phyloP scores from a whole-genome alignment of 164 flowering plant genomes.

The Aristolochia contorta region DNA sequence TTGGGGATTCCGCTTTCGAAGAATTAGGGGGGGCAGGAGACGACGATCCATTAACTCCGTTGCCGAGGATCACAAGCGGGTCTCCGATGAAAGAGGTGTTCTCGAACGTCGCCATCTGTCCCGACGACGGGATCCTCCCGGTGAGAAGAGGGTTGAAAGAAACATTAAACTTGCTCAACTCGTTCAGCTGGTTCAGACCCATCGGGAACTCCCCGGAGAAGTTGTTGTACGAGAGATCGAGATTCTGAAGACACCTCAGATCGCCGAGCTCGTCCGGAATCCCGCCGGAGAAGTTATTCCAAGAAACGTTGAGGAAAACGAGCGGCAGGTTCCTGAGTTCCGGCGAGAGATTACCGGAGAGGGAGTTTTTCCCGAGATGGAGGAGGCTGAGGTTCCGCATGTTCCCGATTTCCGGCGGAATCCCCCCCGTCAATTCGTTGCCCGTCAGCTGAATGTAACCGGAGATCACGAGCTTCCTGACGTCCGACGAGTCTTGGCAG shows the following conservation, averaged over 20 bases:
- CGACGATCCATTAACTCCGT: too few species aligned
- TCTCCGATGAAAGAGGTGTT: slow-evolving; percentile 58
- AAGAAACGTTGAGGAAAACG: slow-evolving; percentile 50
- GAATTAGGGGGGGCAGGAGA: too few species aligned
- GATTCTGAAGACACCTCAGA: slow-evolving; percentile 54
- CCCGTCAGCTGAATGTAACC: slow-evolving; percentile 78
- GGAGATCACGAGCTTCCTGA: slow-evolving; percentile 33
- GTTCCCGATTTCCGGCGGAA: slow-evolving; percentile 48
- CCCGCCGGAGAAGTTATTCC: slow-evolving; percentile 48
- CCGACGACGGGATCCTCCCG: slow-evolving; percentile 56
- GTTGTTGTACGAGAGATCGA: slow-evolving; percentile 77
- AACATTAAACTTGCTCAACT: slow-evolving; percentile 75
- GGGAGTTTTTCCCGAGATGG: slow-evolving; percentile 45
- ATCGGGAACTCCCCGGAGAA: slow-evolving; percentile 69
- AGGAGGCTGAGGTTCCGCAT: slow-evolving; percentile 64
- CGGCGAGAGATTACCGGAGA: slow-evolving; percentile 50
- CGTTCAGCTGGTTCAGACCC: slow-evolving; percentile 39
- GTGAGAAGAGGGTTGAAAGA: slow-evolving; percentile 65
- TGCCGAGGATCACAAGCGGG: slow-evolving; percentile 28
- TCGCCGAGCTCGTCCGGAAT: slow-evolving; percentile 53
- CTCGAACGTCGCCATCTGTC: slow-evolving; percentile 75
- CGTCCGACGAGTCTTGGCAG: slow-evolving; percentile 21
- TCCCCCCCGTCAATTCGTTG: slow-evolving; percentile 49
- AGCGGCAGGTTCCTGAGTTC: slow-evolving; percentile 43
- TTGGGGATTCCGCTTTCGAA: too few species aligned